Conservation (phyloP, 768 basidiomycete genomes). For the Lentinus tigrinus region DNA sequence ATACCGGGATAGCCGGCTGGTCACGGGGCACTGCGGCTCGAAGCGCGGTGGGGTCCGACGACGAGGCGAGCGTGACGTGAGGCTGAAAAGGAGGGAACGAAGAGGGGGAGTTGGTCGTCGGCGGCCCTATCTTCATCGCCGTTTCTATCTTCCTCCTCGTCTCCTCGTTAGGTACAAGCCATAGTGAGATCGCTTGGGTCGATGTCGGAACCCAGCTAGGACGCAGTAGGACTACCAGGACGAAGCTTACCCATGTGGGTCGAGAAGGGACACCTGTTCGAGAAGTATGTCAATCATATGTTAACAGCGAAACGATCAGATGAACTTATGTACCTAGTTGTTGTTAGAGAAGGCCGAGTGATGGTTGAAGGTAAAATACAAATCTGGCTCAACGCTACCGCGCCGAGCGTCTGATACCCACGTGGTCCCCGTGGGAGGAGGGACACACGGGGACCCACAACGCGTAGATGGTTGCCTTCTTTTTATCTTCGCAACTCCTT, state of each 20-base stretch:
- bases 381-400: not conserved
- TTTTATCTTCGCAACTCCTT: too few species aligned
- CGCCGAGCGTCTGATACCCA: not conserved
- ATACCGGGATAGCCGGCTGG: conserved; percentile 37
- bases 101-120: conserved; percentile 34
- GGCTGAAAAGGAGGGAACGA: conserved; percentile 62
- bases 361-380: not conserved
- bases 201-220: not conserved
- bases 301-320: not conserved
- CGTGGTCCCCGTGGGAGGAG: not conserved
- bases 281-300: not conserved
- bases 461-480: too few species aligned
- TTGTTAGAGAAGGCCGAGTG: too few species aligned
- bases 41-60: conserved; percentile 38
- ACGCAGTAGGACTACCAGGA: not conserved
- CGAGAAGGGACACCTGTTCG: not conserved
- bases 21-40: conserved; percentile 38
- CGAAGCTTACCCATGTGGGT: not conserved
- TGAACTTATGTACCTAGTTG: too few species aligned
- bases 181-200: conserved; percentile 56
- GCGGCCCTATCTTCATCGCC: conserved; percentile 43
- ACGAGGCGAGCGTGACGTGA: conserved; percentile 65
- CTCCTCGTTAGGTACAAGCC: conserved; percentile 61
- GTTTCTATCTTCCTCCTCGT: conserved; percentile 44
- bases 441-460: not conserved